Evolutionary conservation across 2,329 filamentous ascomycete genomes (phyloP).

Genomic region (Cladosporium sphaerospermum): DNA sequence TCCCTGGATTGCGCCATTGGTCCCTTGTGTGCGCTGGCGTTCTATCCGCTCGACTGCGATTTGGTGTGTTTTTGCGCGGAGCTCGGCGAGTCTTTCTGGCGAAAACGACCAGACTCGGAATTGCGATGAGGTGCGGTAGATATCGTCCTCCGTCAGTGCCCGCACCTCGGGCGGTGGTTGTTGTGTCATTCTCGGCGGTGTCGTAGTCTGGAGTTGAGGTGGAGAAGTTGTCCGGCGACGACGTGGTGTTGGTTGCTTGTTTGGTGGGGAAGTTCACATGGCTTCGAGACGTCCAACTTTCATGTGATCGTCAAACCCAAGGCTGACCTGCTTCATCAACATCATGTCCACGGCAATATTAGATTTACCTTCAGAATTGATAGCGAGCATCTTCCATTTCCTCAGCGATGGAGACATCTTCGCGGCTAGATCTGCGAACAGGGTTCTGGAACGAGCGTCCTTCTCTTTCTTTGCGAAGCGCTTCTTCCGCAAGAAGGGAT

Average conservation of each 20-base stretch:
- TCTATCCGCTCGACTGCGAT: constrained; percentile 64
- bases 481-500: constrained; percentile 31
- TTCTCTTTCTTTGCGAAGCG: constrained; percentile 23
- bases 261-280: constrained; percentile 13
- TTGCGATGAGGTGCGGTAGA: constrained; percentile 85
- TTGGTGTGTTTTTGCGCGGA: constrained; percentile 72
- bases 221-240: constrained; percentile 7
- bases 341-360: constrained; percentile 14
- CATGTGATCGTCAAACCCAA: not conserved
- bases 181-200: constrained; percentile 3
- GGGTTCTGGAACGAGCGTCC: constrained; percentile 20
- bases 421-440: constrained; percentile 16
- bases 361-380: constrained; percentile 24
- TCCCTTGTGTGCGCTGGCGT: constrained; percentile 24
- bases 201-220: not conserved
- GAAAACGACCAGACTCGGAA: constrained; percentile 92
- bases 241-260: constrained; percentile 8
- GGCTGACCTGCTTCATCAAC: not conserved
- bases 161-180: constrained; percentile 8
- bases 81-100: constrained; percentile 59
- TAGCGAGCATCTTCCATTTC: constrained; percentile 20
- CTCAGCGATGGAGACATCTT: constrained; percentile 21
- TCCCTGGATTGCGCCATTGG: constrained; percentile 13
- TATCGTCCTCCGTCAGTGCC: constrained; percentile 73
- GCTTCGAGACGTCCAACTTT: not conserved